A percentile compares a stretch with the other conserved stretches of the same genome.
Evolutionary conservation across 192 early-diverging fungal species (phyloP).

Genomic region (Coemansia sp.): DNA sequence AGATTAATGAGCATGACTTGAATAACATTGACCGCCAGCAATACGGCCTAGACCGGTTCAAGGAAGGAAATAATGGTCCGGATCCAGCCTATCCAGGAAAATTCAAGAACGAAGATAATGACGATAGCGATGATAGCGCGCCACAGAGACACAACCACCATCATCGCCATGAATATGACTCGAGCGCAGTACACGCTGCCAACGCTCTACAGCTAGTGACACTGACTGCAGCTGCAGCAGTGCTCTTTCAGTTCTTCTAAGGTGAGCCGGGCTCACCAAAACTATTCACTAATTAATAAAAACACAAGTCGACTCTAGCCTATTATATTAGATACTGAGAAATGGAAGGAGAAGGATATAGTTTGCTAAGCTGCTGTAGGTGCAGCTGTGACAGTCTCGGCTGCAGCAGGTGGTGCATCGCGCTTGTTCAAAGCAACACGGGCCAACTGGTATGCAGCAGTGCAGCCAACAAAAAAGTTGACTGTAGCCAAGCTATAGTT

Average conservation of each 20-base stretch:
- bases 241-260: not conserved
- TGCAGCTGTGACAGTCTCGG: not conserved
- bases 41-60: constrained; percentile 30
- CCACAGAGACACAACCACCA: not conserved
- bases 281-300: not conserved
- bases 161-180: constrained; percentile 10
- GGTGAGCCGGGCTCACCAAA: not conserved
- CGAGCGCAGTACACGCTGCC: not conserved
- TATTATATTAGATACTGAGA: not conserved
- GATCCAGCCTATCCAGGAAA: constrained; percentile 47
- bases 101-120: constrained; percentile 33
- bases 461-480: constrained; percentile 92
- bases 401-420: not conserved
- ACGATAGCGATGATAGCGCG: not conserved
- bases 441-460: constrained; percentile 83
- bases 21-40: constrained; percentile 28
- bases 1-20: constrained; percentile 41
- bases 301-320: not conserved
- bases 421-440: constrained; percentile 61
- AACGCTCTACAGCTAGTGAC: not conserved
- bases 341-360: not conserved
- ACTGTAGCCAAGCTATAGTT: constrained; percentile 91
- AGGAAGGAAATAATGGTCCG: constrained; percentile 1
- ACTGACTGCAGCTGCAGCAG: not conserved
- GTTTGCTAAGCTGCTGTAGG: not conserved